phyloP scores from a whole-genome alignment of 768 basidiomycete genomes.

The Boletus sensibilis region DNA sequence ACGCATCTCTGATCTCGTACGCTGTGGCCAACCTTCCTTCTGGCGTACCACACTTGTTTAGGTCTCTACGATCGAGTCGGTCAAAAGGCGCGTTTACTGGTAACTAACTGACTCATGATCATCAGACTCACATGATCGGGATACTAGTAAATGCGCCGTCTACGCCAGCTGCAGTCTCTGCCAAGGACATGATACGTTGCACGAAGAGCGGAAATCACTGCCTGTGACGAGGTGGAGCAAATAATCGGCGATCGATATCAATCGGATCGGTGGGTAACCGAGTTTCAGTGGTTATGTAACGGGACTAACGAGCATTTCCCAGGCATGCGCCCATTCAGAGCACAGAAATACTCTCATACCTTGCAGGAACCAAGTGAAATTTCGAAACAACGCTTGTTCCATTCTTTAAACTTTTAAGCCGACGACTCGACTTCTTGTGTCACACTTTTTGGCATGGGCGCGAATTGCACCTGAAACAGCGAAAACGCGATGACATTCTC shows the following conservation, averaged over 20 bases:
- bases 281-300: neutral
- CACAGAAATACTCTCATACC: too few species aligned
- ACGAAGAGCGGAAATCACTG: neutral
- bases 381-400: too few species aligned
- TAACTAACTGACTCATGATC: neutral
- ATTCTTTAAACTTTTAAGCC: too few species aligned
- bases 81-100: neutral
- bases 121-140: slow-evolving; percentile 26
- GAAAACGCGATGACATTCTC: too few species aligned
- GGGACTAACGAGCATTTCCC: neutral
- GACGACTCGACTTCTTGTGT: too few species aligned
- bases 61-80: slow-evolving; percentile 14
- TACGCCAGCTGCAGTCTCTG: slow-evolving; percentile 14
- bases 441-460: too few species aligned
- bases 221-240: too few species aligned
- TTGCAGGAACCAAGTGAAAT: too few species aligned
- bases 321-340: neutral
- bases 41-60: slow-evolving; percentile 18
- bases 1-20: slow-evolving; percentile 64
- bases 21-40: slow-evolving; percentile 48
- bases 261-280: neutral
- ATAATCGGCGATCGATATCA: too few species aligned
- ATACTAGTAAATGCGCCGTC: slow-evolving; percentile 24
- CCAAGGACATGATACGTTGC: slow-evolving; percentile 22
- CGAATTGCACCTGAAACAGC: too few species aligned